These are phyloP conservation scores for Ascochyta fabae DNA, from an alignment of 2,329 filamentous ascomycete genomes.

Conservation along the genomic window DNA sequence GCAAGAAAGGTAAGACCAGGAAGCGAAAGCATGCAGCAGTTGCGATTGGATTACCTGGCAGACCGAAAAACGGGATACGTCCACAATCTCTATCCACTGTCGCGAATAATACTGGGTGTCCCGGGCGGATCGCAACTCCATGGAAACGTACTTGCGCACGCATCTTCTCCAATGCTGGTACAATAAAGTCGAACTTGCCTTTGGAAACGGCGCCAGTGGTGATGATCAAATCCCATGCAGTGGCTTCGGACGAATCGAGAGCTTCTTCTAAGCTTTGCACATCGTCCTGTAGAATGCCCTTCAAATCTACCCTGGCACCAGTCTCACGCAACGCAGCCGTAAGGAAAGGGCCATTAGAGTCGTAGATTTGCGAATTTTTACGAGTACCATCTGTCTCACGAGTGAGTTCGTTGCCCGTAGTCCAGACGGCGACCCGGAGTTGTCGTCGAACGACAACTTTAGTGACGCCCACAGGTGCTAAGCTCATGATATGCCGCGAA, in stretches of 20 bases:
- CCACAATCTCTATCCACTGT: not conserved
- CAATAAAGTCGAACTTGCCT: slow-evolving; percentile 5
- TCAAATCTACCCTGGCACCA: slow-evolving; percentile 9
- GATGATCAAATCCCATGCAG: slow-evolving; percentile 3
- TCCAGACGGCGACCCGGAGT: slow-evolving; percentile 12
- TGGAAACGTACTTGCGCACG: slow-evolving; percentile 13
- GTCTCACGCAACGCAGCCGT: slow-evolving; percentile 12
- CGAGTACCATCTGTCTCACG: not conserved
- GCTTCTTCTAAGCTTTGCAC: slow-evolving; percentile 1
- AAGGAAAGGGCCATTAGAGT: slow-evolving; percentile 13
- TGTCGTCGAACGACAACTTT: slow-evolving; percentile 1
- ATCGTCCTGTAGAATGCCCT: slow-evolving; percentile 9
- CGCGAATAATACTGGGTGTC: slow-evolving; percentile 13
- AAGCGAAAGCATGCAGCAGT: slow-evolving; percentile 19
- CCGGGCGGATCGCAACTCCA: slow-evolving; percentile 15
- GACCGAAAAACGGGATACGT: slow-evolving; percentile 4
- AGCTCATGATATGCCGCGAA: slow-evolving; percentile 13
- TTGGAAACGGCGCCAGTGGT: slow-evolving; percentile 14
- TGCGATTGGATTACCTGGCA: slow-evolving; percentile 17
- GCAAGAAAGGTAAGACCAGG: slow-evolving; percentile 13
- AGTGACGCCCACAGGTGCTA: slow-evolving; percentile 11
- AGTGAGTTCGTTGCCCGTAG: slow-evolving; percentile 10
- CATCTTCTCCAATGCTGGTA: slow-evolving; percentile 1
- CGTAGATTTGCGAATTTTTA: slow-evolving; percentile 1
- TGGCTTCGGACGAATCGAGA: not conserved